These are phyloP conservation scores for Rhodosporidiobolus odoratus DNA, from an alignment of 768 basidiomycete genomes.

Conservation along the genomic window DNA sequence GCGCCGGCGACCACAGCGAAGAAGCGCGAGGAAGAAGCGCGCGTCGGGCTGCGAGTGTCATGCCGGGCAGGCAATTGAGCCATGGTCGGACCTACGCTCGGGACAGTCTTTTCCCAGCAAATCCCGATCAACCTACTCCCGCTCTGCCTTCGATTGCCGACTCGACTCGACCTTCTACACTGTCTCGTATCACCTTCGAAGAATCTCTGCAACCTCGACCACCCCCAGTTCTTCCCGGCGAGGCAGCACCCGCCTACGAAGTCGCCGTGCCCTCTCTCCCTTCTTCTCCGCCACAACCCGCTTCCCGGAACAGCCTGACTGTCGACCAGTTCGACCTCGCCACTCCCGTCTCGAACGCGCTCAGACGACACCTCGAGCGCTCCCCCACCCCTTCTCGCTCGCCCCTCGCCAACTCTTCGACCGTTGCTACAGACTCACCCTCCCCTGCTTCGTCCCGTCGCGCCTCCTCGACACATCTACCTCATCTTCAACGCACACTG, in stretches of 20 bases:
- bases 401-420: conserved; percentile 11
- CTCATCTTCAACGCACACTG: background rate
- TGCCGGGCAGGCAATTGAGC: conserved; percentile 20
- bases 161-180: background rate
- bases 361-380: background rate
- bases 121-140: background rate
- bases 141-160: background rate
- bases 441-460: background rate
- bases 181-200: conserved; percentile 30
- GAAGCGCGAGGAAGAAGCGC: conserved; percentile 20
- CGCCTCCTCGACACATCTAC: background rate
- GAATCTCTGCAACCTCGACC: background rate
- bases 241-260: conserved; percentile 33
- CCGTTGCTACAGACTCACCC: background rate
- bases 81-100: conserved; percentile 26
- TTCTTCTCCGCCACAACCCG: conserved; percentile 9
- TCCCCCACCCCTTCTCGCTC: conserved; percentile 25
- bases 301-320: background rate
- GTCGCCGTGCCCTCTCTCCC: conserved; percentile 15
- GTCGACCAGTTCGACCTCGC: background rate
- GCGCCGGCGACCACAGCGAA: conserved; percentile 12
- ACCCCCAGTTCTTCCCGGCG: conserved; percentile 29
- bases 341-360: background rate
- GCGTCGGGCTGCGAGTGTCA: conserved; percentile 26
- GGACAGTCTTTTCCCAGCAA: conserved; percentile 26